A percentile compares a stretch with the other conserved stretches of the same genome.
Conservation (phyloP, 352 stramenopile genomes). For the Phytopythium delawarense region DNA sequence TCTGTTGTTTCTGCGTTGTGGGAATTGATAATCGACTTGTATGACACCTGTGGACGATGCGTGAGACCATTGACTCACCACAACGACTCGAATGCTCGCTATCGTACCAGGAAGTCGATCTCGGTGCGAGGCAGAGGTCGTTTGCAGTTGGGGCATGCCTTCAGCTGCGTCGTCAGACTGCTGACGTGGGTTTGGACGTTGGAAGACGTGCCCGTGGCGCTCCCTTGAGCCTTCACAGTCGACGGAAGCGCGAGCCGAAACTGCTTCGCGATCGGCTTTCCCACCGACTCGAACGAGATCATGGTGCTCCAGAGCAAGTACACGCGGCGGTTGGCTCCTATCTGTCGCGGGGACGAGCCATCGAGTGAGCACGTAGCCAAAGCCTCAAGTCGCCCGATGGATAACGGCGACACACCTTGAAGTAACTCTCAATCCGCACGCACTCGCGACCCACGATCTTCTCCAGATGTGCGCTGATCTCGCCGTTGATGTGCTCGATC, state of each 20-base stretch:
- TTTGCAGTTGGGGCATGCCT: constrained; percentile 37
- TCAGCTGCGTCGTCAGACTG: constrained; percentile 19
- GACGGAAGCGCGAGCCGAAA: constrained; percentile 31
- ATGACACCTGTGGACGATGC: constrained; percentile 20
- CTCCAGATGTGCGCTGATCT: constrained; percentile 53
- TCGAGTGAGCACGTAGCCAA: not conserved
- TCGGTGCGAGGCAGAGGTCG: constrained; percentile 29
- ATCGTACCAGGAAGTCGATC: constrained; percentile 40
- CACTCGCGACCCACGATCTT: constrained; percentile 64
- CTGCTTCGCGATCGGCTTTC: constrained; percentile 40
- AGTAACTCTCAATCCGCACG: constrained; percentile 51
- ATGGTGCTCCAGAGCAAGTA: constrained; percentile 72
- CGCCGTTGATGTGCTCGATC: constrained; percentile 53
- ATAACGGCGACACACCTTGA: constrained; percentile 42
- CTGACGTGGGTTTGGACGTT: not conserved
- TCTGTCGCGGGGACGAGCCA: constrained; percentile 15
- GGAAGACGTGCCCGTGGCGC: not conserved
- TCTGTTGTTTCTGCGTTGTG: constrained; percentile 6
- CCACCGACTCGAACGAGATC: constrained; percentile 50
- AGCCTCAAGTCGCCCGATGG: not conserved
- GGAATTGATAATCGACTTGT: constrained; percentile 39
- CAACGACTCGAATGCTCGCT: not conserved
- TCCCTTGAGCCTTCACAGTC: constrained; percentile 6
- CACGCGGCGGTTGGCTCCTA: constrained; percentile 52
- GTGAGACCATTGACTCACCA: not conserved